These are phyloP conservation scores for Saccharum hybrid DNA, from an alignment of 202 grass and related monocot genomes.

Conservation along the genomic window DNA sequence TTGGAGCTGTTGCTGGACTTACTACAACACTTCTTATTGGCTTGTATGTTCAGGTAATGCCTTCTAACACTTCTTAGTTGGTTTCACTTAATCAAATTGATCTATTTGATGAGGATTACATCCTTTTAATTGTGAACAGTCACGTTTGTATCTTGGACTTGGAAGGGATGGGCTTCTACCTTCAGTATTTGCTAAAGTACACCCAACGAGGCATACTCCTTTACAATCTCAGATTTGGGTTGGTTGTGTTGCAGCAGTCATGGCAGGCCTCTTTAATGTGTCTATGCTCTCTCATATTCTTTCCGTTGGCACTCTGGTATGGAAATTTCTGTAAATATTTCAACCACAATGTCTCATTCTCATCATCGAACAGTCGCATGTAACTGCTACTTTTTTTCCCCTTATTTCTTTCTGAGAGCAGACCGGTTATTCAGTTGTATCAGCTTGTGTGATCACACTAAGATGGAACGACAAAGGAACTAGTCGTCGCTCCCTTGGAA, in stretches of 20 bases:
- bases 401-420: conserved; percentile 43
- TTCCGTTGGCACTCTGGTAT: conserved; percentile 95
- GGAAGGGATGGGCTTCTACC: conserved; percentile 95
- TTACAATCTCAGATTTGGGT: conserved; percentile 96
- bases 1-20: conserved; percentile 89
- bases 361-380: not conserved
- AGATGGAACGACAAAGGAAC: conserved; percentile 77
- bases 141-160: conserved; percentile 96
- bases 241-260: conserved; percentile 79
- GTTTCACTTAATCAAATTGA: conserved; percentile 23
- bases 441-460: conserved; percentile 88
- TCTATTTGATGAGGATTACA: conserved; percentile 34
- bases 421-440: conserved; percentile 99
- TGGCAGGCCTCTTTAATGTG: conserved; percentile 92
- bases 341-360: conserved; percentile 19
- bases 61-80: conserved; percentile 13
- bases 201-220: conserved; percentile 85
- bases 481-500: conserved; percentile 50
- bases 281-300: conserved; percentile 92
- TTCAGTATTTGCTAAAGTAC: conserved; percentile 76
- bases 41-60: conserved; percentile 92
- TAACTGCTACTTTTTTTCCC: conserved; percentile 29
- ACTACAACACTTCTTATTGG: conserved; percentile 96
- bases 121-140: conserved; percentile 57
- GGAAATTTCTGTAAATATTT: conserved; percentile 28